phyloP scores from a whole-genome alignment of 2,329 filamentous ascomycete species.

The Xylariales sp. region DNA sequence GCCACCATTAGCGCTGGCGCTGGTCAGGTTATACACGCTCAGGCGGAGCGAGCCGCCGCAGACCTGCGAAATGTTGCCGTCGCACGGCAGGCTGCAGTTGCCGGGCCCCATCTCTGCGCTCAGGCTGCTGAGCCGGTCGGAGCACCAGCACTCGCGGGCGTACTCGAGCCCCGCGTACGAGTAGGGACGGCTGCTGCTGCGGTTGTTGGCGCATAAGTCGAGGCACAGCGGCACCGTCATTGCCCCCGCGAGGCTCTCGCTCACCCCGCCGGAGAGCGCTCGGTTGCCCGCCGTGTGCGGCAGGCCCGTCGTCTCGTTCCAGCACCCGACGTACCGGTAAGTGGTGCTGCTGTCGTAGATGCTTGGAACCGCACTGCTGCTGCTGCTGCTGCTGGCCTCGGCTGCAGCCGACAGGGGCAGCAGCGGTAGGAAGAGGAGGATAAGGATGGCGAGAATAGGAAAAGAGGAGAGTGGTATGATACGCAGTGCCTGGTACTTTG shows the following conservation, averaged over 20 bases:
- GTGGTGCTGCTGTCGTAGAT: conserved; percentile 30
- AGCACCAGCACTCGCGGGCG: conserved; percentile 57
- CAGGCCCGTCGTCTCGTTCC: conserved; percentile 50
- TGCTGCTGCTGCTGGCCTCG: too few relatives aligned
- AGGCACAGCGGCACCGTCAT: conserved; percentile 52
- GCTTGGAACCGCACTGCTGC: not conserved
- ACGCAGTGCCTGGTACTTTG: too few relatives aligned
- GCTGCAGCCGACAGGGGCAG: not conserved
- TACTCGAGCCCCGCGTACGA: conserved; percentile 53
- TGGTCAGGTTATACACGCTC: conserved; percentile 33
- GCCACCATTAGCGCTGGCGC: not conserved
- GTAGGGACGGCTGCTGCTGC: conserved; percentile 35
- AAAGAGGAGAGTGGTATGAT: too few relatives aligned
- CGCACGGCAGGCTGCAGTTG: conserved; percentile 44
- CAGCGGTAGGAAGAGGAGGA: conserved; percentile 1
- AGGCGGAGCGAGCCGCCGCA: conserved; percentile 52
- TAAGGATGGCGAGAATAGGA: too few relatives aligned
- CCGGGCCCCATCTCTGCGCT: conserved; percentile 39
- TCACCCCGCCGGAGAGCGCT: conserved; percentile 40
- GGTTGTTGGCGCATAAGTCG: conserved; percentile 36
- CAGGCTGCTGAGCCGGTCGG: conserved; percentile 41
- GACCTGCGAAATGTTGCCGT: conserved; percentile 44
- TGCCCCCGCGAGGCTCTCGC: conserved; percentile 32
- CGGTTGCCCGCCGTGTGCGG: conserved; percentile 32
- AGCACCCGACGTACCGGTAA: conserved; percentile 54